Evolutionary conservation across 352 stramenopile genomes (phyloP).

Genomic region (Globisporangium paddicum): DNA sequence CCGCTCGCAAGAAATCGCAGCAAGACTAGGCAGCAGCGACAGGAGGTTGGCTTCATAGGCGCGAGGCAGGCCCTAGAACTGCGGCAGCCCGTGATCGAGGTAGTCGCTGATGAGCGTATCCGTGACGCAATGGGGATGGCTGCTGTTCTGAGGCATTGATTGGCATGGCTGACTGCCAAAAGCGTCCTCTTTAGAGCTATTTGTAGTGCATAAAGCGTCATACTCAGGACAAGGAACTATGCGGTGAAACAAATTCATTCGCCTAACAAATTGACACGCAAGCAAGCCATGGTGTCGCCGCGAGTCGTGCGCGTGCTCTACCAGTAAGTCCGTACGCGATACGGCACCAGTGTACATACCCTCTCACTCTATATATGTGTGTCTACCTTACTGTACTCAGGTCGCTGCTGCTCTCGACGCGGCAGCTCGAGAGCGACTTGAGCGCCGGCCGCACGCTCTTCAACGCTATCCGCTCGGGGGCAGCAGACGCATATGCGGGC

Average conservation of each 20-base stretch:
- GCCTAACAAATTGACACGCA: neutral
- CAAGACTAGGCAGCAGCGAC: too few species aligned
- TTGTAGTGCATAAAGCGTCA: neutral
- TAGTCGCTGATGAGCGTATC: too few species aligned
- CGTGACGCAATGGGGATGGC: too few species aligned
- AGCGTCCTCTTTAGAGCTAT: too few species aligned
- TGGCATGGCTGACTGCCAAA: neutral
- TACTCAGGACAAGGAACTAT: too few species aligned
- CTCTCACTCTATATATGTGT: neutral
- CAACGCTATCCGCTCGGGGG: slow-evolving; percentile 59
- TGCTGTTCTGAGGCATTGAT: neutral
- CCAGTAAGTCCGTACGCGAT: slow-evolving; percentile 17
- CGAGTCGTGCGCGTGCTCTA: slow-evolving; percentile 38
- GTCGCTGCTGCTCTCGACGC: slow-evolving; percentile 44
- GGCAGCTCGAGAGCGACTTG: slow-evolving; percentile 52
- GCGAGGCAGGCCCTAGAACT: too few species aligned
- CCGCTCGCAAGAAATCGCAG: too few species aligned
- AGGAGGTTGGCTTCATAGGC: too few species aligned
- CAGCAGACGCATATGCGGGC: slow-evolving; percentile 54
- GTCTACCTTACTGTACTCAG: slow-evolving; percentile 16
- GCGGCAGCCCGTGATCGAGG: too few species aligned
- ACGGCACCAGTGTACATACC: too few species aligned
- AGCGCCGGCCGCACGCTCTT: slow-evolving; percentile 44
- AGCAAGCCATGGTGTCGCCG: slow-evolving; percentile 12
- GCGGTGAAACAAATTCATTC: neutral